These are phyloP conservation scores for Tuber microsphaerosporum DNA, from an alignment of 495 filamentous ascomycete genomes.

Conservation along the genomic window DNA sequence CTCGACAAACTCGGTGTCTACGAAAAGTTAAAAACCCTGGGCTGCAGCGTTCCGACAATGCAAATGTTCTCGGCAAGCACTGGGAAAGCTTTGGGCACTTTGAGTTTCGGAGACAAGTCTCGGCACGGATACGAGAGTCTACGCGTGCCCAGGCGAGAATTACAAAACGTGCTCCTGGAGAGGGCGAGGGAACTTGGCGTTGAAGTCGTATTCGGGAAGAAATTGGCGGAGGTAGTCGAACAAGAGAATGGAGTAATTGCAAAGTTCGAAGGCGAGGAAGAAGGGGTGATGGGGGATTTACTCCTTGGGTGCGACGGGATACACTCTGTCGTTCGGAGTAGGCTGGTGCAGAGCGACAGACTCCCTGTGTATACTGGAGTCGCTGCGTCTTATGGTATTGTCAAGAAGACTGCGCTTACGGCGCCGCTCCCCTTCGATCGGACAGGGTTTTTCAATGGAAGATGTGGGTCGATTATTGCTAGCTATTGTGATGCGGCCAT, in stretches of 20 bases:
- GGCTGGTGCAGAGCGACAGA: conserved; percentile 50
- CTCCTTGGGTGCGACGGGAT: conserved; percentile 59
- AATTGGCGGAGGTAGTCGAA: conserved; percentile 45
- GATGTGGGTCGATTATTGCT: conserved; percentile 52
- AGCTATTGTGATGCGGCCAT: conserved; percentile 48
- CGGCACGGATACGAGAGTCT: conserved; percentile 47
- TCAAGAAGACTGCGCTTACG: conserved; percentile 41
- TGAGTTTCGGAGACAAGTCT: conserved; percentile 46
- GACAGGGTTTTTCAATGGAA: conserved; percentile 50
- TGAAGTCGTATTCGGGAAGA: conserved; percentile 42
- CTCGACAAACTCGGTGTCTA: conserved; percentile 52
- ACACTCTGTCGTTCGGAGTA: conserved; percentile 52
- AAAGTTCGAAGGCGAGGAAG: conserved; percentile 49
- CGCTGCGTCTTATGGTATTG: conserved; percentile 51
- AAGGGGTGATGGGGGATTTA: conserved; percentile 48
- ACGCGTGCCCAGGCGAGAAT: conserved; percentile 48
- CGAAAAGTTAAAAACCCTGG: conserved; percentile 45
- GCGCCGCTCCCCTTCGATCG: conserved; percentile 46
- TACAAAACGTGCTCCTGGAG: conserved; percentile 48
- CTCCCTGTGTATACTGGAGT: conserved; percentile 53
- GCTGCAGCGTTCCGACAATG: conserved; percentile 44
- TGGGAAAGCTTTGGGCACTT: conserved; percentile 44
- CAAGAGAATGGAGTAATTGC: conserved; percentile 45
- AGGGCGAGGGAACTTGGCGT: conserved; percentile 41
- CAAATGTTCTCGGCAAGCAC: conserved; percentile 44